Conservation (phyloP, 495 filamentous ascomycete species). For the Neurospora tetraspora region DNA sequence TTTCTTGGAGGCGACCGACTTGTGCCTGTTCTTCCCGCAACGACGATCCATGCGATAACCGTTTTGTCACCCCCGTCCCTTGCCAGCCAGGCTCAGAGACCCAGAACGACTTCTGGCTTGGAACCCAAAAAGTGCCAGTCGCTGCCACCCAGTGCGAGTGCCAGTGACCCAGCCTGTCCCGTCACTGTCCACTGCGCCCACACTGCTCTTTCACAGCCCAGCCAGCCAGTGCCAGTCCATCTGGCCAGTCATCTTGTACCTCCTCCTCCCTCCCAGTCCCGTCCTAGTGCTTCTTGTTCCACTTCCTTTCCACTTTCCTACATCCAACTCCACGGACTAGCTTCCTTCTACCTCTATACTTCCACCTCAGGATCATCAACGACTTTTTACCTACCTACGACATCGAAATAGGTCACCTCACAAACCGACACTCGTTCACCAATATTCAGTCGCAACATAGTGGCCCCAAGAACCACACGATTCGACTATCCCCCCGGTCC, state of each 20-base stretch:
- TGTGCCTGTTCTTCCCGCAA: background rate
- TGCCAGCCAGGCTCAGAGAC: background rate
- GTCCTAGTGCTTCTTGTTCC: background rate
- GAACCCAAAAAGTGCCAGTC: background rate
- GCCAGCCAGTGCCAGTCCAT: background rate
- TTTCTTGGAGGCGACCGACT: background rate
- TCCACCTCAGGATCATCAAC: background rate
- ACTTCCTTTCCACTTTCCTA: background rate
- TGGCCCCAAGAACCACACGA: background rate
- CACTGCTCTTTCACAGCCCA: background rate
- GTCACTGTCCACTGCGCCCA: background rate
- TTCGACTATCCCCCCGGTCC: background rate
- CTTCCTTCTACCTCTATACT: background rate
- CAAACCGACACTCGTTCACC: background rate
- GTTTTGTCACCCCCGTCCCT: background rate
- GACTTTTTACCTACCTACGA: background rate
- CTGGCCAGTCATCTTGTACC: conserved; percentile 2
- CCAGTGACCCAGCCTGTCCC: background rate
- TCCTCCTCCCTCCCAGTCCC: background rate
- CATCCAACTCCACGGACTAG: background rate
- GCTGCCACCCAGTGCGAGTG: background rate
- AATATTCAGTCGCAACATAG: background rate
- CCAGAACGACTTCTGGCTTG: background rate
- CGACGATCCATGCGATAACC: background rate
- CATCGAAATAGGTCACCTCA: background rate